Percentiles rank a stretch among this genome's conserved stretches.
Conservation (phyloP, 2,329 filamentous ascomycete genomes). For the Pestalotiopsis fici region DNA sequence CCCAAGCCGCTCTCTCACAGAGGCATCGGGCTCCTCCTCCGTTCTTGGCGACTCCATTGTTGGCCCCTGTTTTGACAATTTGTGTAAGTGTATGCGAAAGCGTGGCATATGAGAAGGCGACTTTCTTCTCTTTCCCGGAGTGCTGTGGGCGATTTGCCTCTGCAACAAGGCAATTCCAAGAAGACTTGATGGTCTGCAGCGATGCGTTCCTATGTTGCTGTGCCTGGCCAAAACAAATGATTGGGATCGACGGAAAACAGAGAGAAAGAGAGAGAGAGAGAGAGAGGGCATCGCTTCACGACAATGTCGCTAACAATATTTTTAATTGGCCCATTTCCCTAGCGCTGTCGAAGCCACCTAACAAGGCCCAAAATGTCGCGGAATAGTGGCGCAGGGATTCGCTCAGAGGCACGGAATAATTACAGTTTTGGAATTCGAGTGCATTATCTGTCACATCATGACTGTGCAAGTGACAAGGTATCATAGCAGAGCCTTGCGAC, state of each 20-base stretch:
- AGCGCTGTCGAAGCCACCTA: neutral
- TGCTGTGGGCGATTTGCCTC: neutral
- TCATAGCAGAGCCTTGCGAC: no score
- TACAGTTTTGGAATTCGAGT: no score
- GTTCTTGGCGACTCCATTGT: slow-evolving; percentile 1
- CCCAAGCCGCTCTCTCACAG: neutral
- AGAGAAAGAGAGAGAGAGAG: neutral
- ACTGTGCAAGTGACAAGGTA: no score
- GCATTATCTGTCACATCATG: no score
- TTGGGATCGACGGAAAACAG: neutral
- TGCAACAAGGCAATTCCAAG: neutral
- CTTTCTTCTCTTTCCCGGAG: neutral
- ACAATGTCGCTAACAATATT: neutral
- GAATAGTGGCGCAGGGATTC: neutral
- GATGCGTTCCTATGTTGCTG: neutral
- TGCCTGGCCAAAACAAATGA: neutral
- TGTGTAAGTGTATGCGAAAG: neutral
- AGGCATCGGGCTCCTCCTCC: neutral
- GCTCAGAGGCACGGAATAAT: neutral
- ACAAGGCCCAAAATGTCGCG: neutral
- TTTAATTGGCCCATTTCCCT: neutral
- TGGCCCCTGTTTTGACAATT: neutral
- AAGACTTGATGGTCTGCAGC: neutral
- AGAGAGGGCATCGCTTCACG: neutral
- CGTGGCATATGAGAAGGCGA: neutral